Base-by-base conservation (phyloP, 2,329 filamentous ascomycete genomes). In the Pseudogymnoascus sp. region DNA sequence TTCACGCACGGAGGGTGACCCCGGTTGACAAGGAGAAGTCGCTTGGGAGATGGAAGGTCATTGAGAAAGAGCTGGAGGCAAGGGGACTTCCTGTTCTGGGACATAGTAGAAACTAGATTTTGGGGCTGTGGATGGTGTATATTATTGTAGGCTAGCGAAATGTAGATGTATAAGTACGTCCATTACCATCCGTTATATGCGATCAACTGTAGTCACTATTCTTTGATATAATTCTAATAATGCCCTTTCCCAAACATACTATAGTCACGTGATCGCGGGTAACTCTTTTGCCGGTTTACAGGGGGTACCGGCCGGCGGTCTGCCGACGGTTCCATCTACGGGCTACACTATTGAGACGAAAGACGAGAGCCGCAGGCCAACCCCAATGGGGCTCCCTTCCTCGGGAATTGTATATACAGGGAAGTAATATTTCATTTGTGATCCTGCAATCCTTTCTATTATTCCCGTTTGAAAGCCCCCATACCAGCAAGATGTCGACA, bases 11-110 rank as follows among this genome's bases (percentile, higher is more conserved):
- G 68, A 86, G 87, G 70, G 78, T 90, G 65, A 92, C 86, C 6
- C 83, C 85, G 8, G 85, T 89, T 36, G 84, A 93, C 73, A 86
- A 85, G 73, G 89, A 93, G 75, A 85, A 83, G 69, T 80, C 83
- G 60, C 73, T 90, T 45, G 91, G 91, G 29, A 81, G 90, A 70
- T 90, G 88, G 84, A 95, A 95, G 83, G 75, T 92, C 60, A 90
- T 93, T 71, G 83, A 89, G 74, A 78, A 86, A 71, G 88, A 91
- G 75, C 78, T 93, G 67, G 76, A 76, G 71, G 80, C 83, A 72
- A 79, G 86, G 63, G 82, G 81, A 14, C 73, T 93, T 68, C 84
- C 87, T 6, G 76, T 85, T 14, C 78, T 77, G 3, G 84, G 83
- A 2, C 76, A 77, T 59, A 74, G n/a, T 57, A 11, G 10, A 10